Evolutionary conservation across 202 grass and related monocot genomes (phyloP).

Genomic region (Schoenoplectus tabernaemontani): DNA sequence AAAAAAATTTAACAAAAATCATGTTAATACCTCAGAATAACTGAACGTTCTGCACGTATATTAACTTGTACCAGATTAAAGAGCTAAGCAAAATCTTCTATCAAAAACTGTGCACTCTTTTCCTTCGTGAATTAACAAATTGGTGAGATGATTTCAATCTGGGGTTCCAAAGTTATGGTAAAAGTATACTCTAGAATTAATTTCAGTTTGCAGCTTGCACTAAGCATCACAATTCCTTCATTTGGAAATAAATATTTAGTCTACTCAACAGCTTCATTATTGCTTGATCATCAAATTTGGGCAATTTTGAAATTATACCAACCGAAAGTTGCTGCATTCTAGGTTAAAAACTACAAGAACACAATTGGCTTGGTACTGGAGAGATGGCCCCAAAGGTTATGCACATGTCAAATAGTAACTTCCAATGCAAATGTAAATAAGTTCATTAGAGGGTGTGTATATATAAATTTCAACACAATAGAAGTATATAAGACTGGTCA

Average conservation of each 20-base stretch:
- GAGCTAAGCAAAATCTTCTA: not conserved
- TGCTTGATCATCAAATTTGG: not conserved
- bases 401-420: not conserved
- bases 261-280: not conserved
- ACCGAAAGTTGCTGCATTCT: not conserved
- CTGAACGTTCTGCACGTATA: not conserved
- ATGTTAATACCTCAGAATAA: constrained; percentile 11
- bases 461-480: not conserved
- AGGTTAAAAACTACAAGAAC: not conserved
- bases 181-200: not conserved
- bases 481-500: constrained; percentile 1
- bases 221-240: not conserved
- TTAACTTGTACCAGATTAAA: not conserved
- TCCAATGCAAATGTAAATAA: not conserved
- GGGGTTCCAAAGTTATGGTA: not conserved
- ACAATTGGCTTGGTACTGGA: not conserved
- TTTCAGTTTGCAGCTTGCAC: not conserved
- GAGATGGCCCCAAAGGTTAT: not conserved
- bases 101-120: not conserved
- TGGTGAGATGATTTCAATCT: not conserved
- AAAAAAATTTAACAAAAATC: constrained; percentile 9
- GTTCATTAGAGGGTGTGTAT: not conserved
- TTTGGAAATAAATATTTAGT: not conserved
- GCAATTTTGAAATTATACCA: not conserved
- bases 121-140: not conserved